These are phyloP conservation scores for Yarrowia sp. DNA, from an alignment of 805 yeast species.

Conservation along the genomic window DNA sequence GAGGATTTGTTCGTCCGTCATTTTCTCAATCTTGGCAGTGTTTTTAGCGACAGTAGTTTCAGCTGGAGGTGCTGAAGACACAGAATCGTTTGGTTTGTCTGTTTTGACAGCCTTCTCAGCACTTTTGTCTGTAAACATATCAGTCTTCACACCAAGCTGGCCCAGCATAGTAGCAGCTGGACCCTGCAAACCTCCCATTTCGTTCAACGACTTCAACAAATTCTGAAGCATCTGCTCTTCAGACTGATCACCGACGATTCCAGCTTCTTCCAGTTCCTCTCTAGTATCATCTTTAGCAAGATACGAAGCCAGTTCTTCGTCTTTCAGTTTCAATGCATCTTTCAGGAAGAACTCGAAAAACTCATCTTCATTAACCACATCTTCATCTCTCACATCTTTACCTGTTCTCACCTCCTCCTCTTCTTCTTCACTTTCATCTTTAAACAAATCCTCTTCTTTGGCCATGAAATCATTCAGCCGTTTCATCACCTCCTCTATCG, in stretches of 20 bases:
- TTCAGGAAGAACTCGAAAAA: conserved; percentile 62
- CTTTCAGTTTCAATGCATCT: conserved; percentile 51
- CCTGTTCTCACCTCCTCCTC: conserved; percentile 29
- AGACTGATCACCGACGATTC: conserved; percentile 25
- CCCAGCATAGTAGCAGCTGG: conserved; percentile 43
- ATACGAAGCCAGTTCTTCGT: conserved; percentile 36
- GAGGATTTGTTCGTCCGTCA: conserved; percentile 23
- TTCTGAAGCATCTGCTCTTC: conserved; percentile 32
- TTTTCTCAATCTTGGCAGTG: neutral
- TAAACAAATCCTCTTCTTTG: conserved; percentile 30
- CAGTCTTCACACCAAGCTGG: conserved; percentile 34
- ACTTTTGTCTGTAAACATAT: neutral
- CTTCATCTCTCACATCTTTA: conserved; percentile 30
- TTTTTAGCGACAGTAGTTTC: neutral
- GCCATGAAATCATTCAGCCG: conserved; percentile 31
- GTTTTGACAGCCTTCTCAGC: neutral
- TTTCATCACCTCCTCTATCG: conserved; percentile 30
- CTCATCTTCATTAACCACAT: conserved; percentile 63
- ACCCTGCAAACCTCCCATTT: conserved; percentile 39
- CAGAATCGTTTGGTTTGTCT: no score
- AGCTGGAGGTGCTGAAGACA: no score
- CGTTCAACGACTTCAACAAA: conserved; percentile 37
- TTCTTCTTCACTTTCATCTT: conserved; percentile 32
- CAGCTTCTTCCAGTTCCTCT: conserved; percentile 28
- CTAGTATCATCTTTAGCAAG: conserved; percentile 23